A percentile compares a stretch with the other conserved stretches of the same genome.
These are phyloP conservation scores for Rhizopogon vesiculosus DNA, from an alignment of 768 basidiomycete species.

Conservation along the genomic window DNA sequence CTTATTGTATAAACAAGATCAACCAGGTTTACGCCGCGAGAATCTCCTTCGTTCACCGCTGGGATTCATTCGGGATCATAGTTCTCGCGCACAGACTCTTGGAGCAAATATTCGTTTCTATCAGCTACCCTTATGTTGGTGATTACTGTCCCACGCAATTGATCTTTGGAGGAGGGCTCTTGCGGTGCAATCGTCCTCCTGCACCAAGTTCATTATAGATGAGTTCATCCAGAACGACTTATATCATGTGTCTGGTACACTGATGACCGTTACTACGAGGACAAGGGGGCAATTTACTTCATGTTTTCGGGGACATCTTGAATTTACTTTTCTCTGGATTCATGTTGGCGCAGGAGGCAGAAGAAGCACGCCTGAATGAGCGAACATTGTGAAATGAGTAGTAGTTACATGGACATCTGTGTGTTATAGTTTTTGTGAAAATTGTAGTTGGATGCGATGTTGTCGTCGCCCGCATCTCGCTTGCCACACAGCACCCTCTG, in stretches of 20 bases:
- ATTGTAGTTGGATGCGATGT: slow-evolving; percentile 16
- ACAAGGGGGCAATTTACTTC: not conserved
- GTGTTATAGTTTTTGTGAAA: slow-evolving; percentile 16
- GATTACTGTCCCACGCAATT: not conserved
- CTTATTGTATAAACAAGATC: not conserved
- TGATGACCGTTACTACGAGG: not conserved
- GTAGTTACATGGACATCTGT: slow-evolving; percentile 13
- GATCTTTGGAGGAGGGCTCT: not conserved
- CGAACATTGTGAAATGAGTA: slow-evolving; percentile 1
- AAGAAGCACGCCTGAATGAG: slow-evolving; percentile 1
- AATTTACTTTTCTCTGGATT: not conserved
- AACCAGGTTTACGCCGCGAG: too few species aligned
- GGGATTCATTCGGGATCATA: not conserved
- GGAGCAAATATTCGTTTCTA: not conserved
- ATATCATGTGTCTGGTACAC: not conserved
- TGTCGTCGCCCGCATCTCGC: slow-evolving; percentile 16
- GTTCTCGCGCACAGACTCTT: not conserved
- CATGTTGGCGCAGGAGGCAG: not conserved
- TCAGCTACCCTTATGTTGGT: not conserved
- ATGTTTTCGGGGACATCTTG: not conserved
- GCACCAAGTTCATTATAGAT: not conserved
- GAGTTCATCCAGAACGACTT: not conserved
- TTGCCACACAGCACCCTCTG: slow-evolving; percentile 16
- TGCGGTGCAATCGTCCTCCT: not conserved
- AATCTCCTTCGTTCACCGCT: not conserved